phyloP scores from a whole-genome alignment of 148 eudicot genomes.

The Nepenthes gracilis region DNA sequence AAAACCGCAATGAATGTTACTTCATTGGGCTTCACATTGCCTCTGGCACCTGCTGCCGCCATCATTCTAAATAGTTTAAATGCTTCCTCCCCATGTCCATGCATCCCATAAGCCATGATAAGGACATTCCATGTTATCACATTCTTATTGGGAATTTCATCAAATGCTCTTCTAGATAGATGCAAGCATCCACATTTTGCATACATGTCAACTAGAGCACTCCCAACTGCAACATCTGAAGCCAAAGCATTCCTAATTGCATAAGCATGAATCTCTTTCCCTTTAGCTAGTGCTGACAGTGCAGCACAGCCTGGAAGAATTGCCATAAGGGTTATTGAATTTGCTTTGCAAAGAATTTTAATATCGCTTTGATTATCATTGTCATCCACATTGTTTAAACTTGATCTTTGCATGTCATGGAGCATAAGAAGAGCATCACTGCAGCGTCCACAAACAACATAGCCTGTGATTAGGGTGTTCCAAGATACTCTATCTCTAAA shows the following conservation, averaged over 20 bases:
- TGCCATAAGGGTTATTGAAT: conserved; percentile 71
- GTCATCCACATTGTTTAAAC: conserved; percentile 7
- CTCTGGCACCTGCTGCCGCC: conserved; percentile 27
- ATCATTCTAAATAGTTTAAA: conserved; percentile 36
- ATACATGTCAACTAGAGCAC: conserved; percentile 86
- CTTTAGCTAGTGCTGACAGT: conserved; percentile 62
- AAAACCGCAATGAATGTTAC: conserved; percentile 61
- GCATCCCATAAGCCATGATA: conserved; percentile 90
- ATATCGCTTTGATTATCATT: conserved; percentile 14
- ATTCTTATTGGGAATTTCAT: conserved; percentile 52
- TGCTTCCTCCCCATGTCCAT: conserved; percentile 67
- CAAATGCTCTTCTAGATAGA: conserved; percentile 50
- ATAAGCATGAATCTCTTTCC: conserved; percentile 77
- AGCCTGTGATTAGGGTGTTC: conserved; percentile 87
- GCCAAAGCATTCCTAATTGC: conserved; percentile 51
- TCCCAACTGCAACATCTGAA: conserved; percentile 69
- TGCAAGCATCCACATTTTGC: conserved; percentile 80
- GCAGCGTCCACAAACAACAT: conserved; percentile 54
- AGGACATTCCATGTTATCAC: conserved; percentile 86
- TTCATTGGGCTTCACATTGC: conserved; percentile 41
- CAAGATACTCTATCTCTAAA: conserved; percentile 64
- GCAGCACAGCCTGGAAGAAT: conserved; percentile 87
- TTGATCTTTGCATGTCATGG: conserved; percentile 43
- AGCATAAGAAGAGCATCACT: conserved; percentile 56
- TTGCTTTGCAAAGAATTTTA: conserved; percentile 27